Percentiles rank a stretch among this genome's conserved stretches.
phyloP scores from a whole-genome alignment of 441 rosid species.

The Dalechampia spathulata region DNA sequence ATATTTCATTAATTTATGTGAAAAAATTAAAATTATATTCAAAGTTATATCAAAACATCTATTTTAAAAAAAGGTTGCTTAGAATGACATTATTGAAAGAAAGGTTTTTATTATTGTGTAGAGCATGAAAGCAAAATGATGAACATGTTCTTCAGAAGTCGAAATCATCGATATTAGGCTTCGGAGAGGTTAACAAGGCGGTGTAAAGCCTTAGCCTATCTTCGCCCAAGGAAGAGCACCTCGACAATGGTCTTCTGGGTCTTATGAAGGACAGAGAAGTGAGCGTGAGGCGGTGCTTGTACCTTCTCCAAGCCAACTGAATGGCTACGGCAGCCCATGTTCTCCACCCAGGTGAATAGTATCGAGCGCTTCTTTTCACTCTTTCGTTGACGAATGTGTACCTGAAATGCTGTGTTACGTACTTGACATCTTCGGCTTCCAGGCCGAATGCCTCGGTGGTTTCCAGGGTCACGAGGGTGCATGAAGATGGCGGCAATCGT shows the following conservation, averaged over 20 bases:
- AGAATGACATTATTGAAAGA: too few relatives aligned
- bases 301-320: slow-evolving; percentile 93
- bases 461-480: slow-evolving; percentile 73
- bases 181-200: slow-evolving; percentile 88
- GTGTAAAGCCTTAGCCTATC: slow-evolving; percentile 81
- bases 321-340: slow-evolving; percentile 95
- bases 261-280: slow-evolving; percentile 77
- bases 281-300: slow-evolving; percentile 69
- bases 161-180: slow-evolving; percentile 88
- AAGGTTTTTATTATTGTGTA: neutral
- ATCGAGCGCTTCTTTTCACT: slow-evolving; percentile 88
- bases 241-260: slow-evolving; percentile 78
- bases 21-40: too few relatives aligned
- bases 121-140: too few relatives aligned
- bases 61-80: too few relatives aligned
- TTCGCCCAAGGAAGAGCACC: slow-evolving; percentile 83
- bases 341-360: slow-evolving; percentile 97
- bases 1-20: too few relatives aligned
- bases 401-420: slow-evolving; percentile 88
- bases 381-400: slow-evolving; percentile 87
- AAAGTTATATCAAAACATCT: too few relatives aligned
- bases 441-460: slow-evolving; percentile 91
- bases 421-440: slow-evolving; percentile 79
- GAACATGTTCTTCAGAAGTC: slow-evolving; percentile 57
- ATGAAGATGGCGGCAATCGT: slow-evolving; percentile 73